These are phyloP conservation scores for Artemisia argyi DNA, from an alignment of 129 eudicot species.

Conservation along the genomic window DNA sequence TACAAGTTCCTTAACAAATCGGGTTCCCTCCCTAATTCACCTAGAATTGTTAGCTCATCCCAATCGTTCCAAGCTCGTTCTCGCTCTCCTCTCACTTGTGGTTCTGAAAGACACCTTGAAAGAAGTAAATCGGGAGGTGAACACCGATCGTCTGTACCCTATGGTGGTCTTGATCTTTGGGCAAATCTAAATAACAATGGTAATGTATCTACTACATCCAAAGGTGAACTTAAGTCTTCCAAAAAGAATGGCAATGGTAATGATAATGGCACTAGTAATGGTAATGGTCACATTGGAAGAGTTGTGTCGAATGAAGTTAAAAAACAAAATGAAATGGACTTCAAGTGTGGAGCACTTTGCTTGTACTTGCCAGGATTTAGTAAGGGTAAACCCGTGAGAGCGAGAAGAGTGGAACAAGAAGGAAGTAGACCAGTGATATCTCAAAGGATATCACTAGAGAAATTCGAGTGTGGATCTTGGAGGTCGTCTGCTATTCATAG, in stretches of 20 bases:
- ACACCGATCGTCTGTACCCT: constrained; percentile 42
- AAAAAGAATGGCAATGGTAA: constrained; percentile 3
- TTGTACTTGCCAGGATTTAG: constrained; percentile 78
- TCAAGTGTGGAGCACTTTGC: constrained; percentile 85
- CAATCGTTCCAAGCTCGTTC: constrained; percentile 4
- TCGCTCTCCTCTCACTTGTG: constrained; percentile 41
- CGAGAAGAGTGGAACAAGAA: constrained; percentile 40
- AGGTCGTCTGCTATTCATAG: constrained; percentile 55
- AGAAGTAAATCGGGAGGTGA: constrained; percentile 80
- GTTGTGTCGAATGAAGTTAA: constrained; percentile 4
- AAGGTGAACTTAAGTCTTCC: neutral
- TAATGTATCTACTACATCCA: neutral
- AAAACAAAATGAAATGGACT: constrained; percentile 39
- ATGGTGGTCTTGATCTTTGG: constrained; percentile 61
- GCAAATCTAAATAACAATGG: constrained; percentile 24
- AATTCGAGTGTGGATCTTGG: constrained; percentile 87
- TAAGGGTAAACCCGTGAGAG: constrained; percentile 63
- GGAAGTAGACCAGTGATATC: constrained; percentile 38
- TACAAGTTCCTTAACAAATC: constrained; percentile 48
- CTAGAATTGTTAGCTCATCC: constrained; percentile 35
- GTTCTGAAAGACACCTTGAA: constrained; percentile 38
- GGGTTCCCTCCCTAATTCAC: constrained; percentile 59
- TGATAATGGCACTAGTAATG: too few species aligned
- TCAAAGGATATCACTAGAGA: constrained; percentile 67
- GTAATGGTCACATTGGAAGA: neutral